Conservation (phyloP, 129 eudicot species). For the Helianthus tuberosus region DNA sequence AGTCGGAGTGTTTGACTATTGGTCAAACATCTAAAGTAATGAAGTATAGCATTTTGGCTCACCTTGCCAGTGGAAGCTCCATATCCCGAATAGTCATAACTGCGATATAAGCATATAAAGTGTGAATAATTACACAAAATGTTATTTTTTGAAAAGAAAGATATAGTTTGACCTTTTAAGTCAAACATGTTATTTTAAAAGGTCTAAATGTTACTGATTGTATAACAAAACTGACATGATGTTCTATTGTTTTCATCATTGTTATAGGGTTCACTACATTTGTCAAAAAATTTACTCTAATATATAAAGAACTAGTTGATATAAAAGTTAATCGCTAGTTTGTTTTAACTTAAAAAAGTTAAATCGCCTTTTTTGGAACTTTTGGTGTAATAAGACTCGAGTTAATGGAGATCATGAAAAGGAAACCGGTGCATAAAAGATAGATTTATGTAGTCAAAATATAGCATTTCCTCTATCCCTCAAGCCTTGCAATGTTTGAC, state of each 20-base stretch:
- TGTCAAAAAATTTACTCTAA: not conserved
- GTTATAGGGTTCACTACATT: no score
- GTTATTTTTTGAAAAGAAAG: not conserved
- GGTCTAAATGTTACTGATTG: no score
- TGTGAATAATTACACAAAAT: constrained; percentile 5
- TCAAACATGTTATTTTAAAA: not conserved
- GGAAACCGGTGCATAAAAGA: not conserved
- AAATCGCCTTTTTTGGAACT: constrained; percentile 1
- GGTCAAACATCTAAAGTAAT: constrained; percentile 1
- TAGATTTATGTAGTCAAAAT: not conserved
- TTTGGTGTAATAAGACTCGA: not conserved
- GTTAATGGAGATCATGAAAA: not conserved
- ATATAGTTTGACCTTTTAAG: constrained; percentile 4
- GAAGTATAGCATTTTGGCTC: constrained; percentile 25
- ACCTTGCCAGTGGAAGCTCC: constrained; percentile 99
- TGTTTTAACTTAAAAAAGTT: not conserved
- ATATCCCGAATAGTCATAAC: constrained; percentile 98
- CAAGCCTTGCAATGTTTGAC: constrained; percentile 9
- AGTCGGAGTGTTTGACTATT: not conserved
- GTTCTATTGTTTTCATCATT: not conserved
- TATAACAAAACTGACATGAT: no score
- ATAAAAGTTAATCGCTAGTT: not conserved
- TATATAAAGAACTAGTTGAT: no score
- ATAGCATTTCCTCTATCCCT: not conserved
- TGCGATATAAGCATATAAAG: constrained; percentile 43